phyloP scores from a whole-genome alignment of 306 rosid species.

The Trifolium fragiferum region DNA sequence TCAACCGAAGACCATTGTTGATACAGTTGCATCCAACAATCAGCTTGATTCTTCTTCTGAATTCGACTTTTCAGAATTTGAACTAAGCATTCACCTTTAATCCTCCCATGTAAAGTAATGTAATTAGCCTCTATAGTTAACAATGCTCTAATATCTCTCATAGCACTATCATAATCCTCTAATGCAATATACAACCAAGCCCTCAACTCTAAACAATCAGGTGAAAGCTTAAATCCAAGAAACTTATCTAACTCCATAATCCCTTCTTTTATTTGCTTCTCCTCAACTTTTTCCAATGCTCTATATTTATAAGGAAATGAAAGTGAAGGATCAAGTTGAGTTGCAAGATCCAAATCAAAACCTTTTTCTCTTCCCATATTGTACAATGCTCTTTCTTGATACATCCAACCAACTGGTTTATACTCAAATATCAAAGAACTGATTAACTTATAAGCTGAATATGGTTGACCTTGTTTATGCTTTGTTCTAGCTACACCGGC shows the following conservation, averaged over 20 bases:
- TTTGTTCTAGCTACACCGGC: slow-evolving; percentile 80
- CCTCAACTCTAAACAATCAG: slow-evolving; percentile 76
- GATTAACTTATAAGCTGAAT: slow-evolving; percentile 72
- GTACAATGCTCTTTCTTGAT: slow-evolving; percentile 79
- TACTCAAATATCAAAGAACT: slow-evolving; percentile 66
- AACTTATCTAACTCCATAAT: slow-evolving; percentile 67
- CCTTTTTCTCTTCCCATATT: slow-evolving; percentile 71
- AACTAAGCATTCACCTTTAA: slow-evolving; percentile 60
- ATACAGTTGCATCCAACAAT: slow-evolving; percentile 87
- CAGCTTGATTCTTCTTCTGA: slow-evolving; percentile 64
- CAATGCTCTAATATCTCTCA: slow-evolving; percentile 70
- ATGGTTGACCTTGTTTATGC: slow-evolving; percentile 72
- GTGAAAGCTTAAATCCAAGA: slow-evolving; percentile 67
- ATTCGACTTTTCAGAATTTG: slow-evolving; percentile 50
- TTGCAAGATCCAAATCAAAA: slow-evolving; percentile 72
- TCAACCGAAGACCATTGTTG: slow-evolving; percentile 85
- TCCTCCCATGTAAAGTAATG: slow-evolving; percentile 59
- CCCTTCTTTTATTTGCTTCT: slow-evolving; percentile 67
- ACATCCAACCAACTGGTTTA: slow-evolving; percentile 89
- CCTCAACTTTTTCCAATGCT: slow-evolving; percentile 64
- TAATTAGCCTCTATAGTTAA: slow-evolving; percentile 73
- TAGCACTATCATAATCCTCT: slow-evolving; percentile 66
- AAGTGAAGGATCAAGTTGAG: slow-evolving; percentile 77
- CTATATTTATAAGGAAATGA: slow-evolving; percentile 72
- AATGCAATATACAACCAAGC: slow-evolving; percentile 73